Base-by-base conservation (phyloP, 2,329 filamentous ascomycete species). In the Penicillium sp. region DNA sequence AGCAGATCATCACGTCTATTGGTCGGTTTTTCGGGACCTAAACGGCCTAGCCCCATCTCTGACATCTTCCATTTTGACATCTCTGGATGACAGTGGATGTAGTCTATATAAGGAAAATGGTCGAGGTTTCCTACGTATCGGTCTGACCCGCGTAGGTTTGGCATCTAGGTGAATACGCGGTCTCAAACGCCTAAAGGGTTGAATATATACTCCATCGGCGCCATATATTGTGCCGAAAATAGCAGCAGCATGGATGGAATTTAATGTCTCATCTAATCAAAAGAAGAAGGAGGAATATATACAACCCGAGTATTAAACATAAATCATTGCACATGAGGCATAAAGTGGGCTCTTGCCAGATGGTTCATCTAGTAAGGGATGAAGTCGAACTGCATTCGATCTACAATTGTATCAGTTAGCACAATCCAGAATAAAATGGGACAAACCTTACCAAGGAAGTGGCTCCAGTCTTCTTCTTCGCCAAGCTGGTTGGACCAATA, bases 401-500 rank as follows among this genome's bases (percentile, higher is more conserved):
- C 66, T 68, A 25, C 3, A 33, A 4, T 3, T 25, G 1, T 8
- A 39, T 22, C 41, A 41, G 42, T 55, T 52, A 61, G 48, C 28
- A 27, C 11, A 14, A n/a, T 29, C 2, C n/a, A 9, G 14, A 11
- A 9, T 35, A 14, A 18, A 44, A 31, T 4, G 7, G 30, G 1
- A 18, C 28, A 10, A 30, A 53, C 53, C 56, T 45, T 65, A 72
- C 70, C 67, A n/a, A 72, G 53, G 50, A 69, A 68, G 42, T 65
- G 63, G 52, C 62, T 69, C 70, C 69, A 71, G 47, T 70, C 64
- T 45, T 71, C 67, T 37, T 69, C 62, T 31, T 66, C 65, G 39
- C 58, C 55, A 12, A 63, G 41, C 46, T 63, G 59, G 41, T 69
- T 62, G 44, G 58, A 57, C 68, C 66, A 68, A 41, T 70, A 71